These are phyloP conservation scores for Ambrosiella cleistominuta DNA, from an alignment of 2,329 filamentous ascomycete species.

Conservation along the genomic window DNA sequence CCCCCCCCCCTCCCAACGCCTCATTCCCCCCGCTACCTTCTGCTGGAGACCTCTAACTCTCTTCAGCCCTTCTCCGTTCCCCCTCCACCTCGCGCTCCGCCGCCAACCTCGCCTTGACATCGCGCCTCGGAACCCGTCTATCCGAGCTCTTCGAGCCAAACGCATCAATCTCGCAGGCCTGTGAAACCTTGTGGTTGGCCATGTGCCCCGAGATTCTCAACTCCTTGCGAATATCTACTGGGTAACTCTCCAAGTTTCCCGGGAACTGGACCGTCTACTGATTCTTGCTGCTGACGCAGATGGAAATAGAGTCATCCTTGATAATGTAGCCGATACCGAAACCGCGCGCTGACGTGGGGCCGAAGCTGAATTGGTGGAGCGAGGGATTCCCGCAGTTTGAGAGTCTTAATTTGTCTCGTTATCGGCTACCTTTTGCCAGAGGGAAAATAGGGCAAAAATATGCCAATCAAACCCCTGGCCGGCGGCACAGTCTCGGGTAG, in stretches of 20 bases:
- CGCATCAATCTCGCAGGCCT: conserved; percentile 35
- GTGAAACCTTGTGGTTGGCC: conserved; percentile 25
- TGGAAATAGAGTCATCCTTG: conserved; percentile 62
- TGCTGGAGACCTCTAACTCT: conserved; percentile 37
- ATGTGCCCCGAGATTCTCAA: conserved; percentile 47
- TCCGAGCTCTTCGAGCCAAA: neutral
- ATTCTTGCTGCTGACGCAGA: conserved; percentile 87
- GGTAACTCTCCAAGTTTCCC: conserved; percentile 75
- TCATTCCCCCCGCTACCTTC: conserved; percentile 66
- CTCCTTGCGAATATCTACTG: conserved; percentile 76
- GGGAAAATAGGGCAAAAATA: conserved; percentile 79
- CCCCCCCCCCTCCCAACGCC: conserved; percentile 63
- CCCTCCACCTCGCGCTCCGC: conserved; percentile 26
- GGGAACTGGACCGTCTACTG: conserved; percentile 82
- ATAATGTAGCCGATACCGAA: conserved; percentile 99
- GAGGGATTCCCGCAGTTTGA: conserved; percentile 98
- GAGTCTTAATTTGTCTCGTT: conserved; percentile 39
- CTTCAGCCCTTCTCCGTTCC: conserved; percentile 26
- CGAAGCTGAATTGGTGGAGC: conserved; percentile 89
- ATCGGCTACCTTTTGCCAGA: conserved; percentile 83
- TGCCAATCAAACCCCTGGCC: conserved; percentile 85
- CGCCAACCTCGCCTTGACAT: conserved; percentile 50
- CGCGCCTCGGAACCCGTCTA: neutral
- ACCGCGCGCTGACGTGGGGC: conserved; percentile 79
- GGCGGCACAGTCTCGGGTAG: conserved; percentile 72